phyloP scores from a whole-genome alignment of 352 stramenopile genomes.

The Blastocystis hominis region DNA sequence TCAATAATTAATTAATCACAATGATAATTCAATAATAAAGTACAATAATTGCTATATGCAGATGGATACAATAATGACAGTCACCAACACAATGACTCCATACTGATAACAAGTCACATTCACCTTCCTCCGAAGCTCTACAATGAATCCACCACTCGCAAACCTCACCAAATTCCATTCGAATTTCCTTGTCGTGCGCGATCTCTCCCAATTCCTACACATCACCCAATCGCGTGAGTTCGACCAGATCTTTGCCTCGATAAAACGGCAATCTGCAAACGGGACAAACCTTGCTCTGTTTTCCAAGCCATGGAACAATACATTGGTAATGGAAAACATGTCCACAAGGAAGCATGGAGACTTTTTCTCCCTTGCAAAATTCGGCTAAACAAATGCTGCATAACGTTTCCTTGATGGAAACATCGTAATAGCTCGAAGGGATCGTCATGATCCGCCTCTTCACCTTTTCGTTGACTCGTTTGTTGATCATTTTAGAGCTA shows the following conservation, averaged over 20 bases:
- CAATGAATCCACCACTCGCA: neutral
- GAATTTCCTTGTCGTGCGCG: neutral
- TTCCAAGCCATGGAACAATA: slow-evolving; percentile 17
- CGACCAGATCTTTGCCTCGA: neutral
- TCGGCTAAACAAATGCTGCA: slow-evolving; percentile 24
- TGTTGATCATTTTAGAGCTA: slow-evolving; percentile 22
- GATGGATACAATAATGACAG: neutral
- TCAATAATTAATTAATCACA: neutral
- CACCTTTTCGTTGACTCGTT: neutral
- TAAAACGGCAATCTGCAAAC: slow-evolving; percentile 4
- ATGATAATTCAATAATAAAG: neutral
- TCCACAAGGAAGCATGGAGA: slow-evolving; percentile 12
- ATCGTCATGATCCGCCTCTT: neutral
- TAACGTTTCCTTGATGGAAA: neutral
- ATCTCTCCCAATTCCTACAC: slow-evolving; percentile 19
- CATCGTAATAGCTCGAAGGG: neutral
- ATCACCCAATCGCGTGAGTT: neutral
- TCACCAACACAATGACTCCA: neutral
- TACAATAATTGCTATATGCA: neutral
- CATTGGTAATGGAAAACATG: slow-evolving; percentile 20
- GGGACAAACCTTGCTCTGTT: neutral
- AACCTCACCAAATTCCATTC: neutral
- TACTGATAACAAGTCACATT: slow-evolving; percentile 3
- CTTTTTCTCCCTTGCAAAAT: neutral
- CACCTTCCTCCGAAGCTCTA: slow-evolving; percentile 11